Evolutionary conservation across 2,329 filamentous ascomycete genomes (phyloP).

Genomic region (Clarireedia homoeocarpa): DNA sequence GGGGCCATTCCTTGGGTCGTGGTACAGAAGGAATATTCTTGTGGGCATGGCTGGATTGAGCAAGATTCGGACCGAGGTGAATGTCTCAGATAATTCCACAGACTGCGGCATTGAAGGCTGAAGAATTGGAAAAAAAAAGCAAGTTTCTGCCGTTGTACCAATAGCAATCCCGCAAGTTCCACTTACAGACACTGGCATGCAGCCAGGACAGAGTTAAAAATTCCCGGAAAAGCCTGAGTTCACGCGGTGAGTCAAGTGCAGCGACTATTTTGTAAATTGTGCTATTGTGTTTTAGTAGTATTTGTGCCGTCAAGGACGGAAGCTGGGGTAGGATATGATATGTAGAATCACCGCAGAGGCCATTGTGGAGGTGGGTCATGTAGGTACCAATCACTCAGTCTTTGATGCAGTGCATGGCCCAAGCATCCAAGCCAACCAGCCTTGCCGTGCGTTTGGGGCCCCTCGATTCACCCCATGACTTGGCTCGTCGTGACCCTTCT

Average conservation of each 20-base stretch:
- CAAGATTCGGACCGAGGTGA: constrained; percentile 7
- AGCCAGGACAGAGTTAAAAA: too few species aligned
- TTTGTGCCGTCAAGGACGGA: not conserved
- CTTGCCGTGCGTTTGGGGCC: not conserved
- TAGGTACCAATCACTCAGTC: not conserved
- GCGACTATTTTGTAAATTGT: too few species aligned
- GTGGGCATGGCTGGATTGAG: not conserved
- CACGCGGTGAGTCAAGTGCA: too few species aligned
- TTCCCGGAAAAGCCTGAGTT: too few species aligned
- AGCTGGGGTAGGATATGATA: not conserved
- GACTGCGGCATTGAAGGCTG: not conserved
- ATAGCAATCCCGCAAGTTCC: not conserved
- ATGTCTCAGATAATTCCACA: constrained; percentile 1
- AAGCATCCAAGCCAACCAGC: constrained; percentile 11
- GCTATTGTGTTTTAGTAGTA: not conserved
- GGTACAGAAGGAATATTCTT: constrained; percentile 5
- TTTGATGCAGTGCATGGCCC: constrained; percentile 7
- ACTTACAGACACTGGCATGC: too few species aligned
- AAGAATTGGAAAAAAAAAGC: not conserved
- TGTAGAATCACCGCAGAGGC: not conserved
- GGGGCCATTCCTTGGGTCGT: not conserved
- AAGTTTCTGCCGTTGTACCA: not conserved
- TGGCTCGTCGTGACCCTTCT: not conserved
- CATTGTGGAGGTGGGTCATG: not conserved
- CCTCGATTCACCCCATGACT: not conserved